Evolutionary conservation across 371 early-diverging fungal genomes (phyloP).

Genomic region (Rhizopus sp.): DNA sequence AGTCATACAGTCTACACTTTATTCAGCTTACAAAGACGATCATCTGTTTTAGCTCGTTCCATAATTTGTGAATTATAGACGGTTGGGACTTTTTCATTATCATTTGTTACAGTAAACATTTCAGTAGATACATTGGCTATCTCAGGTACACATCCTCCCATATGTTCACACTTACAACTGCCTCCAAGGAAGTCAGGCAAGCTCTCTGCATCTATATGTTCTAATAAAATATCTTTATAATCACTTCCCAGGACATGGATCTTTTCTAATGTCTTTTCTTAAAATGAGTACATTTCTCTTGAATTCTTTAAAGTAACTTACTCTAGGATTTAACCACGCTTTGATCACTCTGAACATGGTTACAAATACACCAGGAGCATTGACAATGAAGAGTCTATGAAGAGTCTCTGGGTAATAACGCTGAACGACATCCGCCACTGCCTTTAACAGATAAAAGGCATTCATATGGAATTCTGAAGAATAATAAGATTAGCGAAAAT

Average conservation of each 20-base stretch:
- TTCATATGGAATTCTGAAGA: slow-evolving; percentile 67
- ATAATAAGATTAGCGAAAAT: slow-evolving; percentile 7
- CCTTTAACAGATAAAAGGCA: slow-evolving; percentile 70
- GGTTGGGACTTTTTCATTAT: slow-evolving; percentile 29
- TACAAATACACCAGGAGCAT: slow-evolving; percentile 77
- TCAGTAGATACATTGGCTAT: slow-evolving; percentile 20
- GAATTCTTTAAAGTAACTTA: slow-evolving; percentile 8
- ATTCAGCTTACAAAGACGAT: neutral
- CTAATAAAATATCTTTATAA: slow-evolving; percentile 55
- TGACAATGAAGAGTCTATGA: slow-evolving; percentile 75
- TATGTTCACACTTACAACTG: slow-evolving; percentile 72
- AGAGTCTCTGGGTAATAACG: slow-evolving; percentile 83
- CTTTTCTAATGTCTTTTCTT: slow-evolving; percentile 61
- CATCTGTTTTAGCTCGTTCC: slow-evolving; percentile 17
- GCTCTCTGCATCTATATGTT: slow-evolving; percentile 71
- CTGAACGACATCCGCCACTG: slow-evolving; percentile 73
- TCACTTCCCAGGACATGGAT: slow-evolving; percentile 72
- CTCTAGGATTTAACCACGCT: slow-evolving; percentile 75
- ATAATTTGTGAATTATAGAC: slow-evolving; percentile 33
- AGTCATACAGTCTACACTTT: neutral
- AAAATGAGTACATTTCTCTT: neutral
- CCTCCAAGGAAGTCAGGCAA: slow-evolving; percentile 79
- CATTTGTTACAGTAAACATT: slow-evolving; percentile 11
- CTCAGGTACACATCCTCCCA: slow-evolving; percentile 70
- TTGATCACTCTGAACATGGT: slow-evolving; percentile 76